Conservation (phyloP, 371 early-diverging fungal genomes). For the Mortierella sp. region DNA sequence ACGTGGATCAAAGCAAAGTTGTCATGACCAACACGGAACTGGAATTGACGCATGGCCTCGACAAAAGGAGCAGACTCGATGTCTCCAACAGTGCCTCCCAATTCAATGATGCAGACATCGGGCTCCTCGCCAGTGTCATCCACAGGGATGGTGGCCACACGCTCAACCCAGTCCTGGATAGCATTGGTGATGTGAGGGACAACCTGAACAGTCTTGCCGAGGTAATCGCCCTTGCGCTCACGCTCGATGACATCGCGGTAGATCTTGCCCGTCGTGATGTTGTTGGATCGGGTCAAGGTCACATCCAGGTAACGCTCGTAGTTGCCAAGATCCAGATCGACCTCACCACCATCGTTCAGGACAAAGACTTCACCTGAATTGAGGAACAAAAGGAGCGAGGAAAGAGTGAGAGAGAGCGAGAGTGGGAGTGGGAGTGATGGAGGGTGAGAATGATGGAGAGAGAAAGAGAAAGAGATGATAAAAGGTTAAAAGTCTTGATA, state of each 20-base stretch:
- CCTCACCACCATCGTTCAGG: conserved; percentile 99
- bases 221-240: conserved; percentile 95
- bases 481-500: conserved; percentile 5
- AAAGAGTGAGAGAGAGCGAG: not conserved
- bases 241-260: conserved; percentile 96
- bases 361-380: conserved; percentile 97
- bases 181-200: conserved; percentile 99
- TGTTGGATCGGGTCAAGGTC: conserved; percentile 94
- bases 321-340: conserved; percentile 99
- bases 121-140: conserved; percentile 88
- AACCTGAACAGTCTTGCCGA: conserved; percentile 99
- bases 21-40: conserved; percentile 97
- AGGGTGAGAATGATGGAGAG: not conserved
- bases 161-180: conserved; percentile 97
- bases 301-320: conserved; percentile 99
- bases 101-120: conserved; percentile 98
- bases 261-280: conserved; percentile 99
- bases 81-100: conserved; percentile 99
- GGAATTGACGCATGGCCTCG: conserved; percentile 99
- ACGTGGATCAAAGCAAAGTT: conserved; percentile 98
- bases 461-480: not conserved
- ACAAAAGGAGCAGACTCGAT: conserved; percentile 99
- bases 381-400: not conserved
- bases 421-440: not conserved
- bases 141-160: conserved; percentile 88